Base-by-base conservation (phyloP, 164 flowering plant species). In the Litsea cubeba region DNA sequence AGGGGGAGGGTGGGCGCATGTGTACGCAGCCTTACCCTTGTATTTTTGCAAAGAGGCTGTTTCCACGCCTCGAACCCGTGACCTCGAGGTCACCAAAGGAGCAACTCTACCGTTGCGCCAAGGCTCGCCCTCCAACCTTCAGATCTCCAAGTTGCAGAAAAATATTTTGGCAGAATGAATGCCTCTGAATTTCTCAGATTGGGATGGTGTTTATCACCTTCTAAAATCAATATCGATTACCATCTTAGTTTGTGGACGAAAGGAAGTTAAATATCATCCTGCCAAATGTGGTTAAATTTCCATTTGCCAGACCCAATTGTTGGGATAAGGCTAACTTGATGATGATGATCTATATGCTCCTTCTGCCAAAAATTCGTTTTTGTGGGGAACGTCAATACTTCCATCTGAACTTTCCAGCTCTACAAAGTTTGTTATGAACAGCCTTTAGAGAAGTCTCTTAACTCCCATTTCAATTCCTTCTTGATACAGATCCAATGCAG, bases 401-500 rank as follows among this genome's bases (percentile, higher is more conserved):
- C 23, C 22, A 24, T 63, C 17, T 17, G 7, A 17, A 15, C 12
- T 54, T 54, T 5, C n/a, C 46, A 14, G n/a, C 60, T 20, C 60
- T 54, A 54, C n/a, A 3, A 54, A 54, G n/a, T 14, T 54, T 20
- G 2, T 54, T 5, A 5, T 23, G 22, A 11, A 24, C 22, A 62
- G 6, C 12, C 30, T 62, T 63, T 63, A 2, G 66, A 22, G 66
- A 24, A 25, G 28, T 22, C 12, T 22, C 25, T 63, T 63, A 24
- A 63, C 17, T n/a, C 5, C 4, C 17, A 22, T 22, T 24, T 12
- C 28, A 63, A 17, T 12, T 30, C n/a, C 11, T 69, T 23, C 40
- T 24, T 75, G 86, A 92, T 69, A 76, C 88, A 94, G 98, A 94
- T 74, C 97, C 98, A 24, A 68, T 26, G 2, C 80, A 79, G 60